Conservation (phyloP, 2,329 filamentous ascomycete species). For the Ceratocystis albifundus region DNA sequence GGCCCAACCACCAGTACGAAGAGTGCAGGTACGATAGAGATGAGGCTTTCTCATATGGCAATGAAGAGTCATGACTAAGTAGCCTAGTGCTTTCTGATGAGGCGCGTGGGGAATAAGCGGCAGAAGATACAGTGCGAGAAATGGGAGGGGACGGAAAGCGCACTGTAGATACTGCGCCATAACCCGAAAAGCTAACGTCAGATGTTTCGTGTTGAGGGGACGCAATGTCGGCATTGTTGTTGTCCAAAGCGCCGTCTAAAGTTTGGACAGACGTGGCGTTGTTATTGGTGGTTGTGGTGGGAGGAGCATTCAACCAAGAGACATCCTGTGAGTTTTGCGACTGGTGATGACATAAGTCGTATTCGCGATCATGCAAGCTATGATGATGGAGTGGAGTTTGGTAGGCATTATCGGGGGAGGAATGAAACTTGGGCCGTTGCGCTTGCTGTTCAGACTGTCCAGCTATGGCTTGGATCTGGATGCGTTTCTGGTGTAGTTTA, state of each 20-base stretch:
- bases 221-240: not conserved
- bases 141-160: not conserved
- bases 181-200: conserved; percentile 6
- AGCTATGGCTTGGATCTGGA: conserved; percentile 44
- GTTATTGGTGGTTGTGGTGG: not conserved
- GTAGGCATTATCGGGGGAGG: not conserved
- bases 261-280: not conserved
- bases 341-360: not conserved
- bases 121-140: conserved; percentile 4
- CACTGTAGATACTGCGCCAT: conserved; percentile 17
- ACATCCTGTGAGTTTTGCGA: not conserved
- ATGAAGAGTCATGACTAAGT: conserved; percentile 11
- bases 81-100: conserved; percentile 21
- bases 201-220: not conserved
- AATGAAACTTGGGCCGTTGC: conserved; percentile 31
- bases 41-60: conserved; percentile 26
- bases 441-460: conserved; percentile 41
- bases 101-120: conserved; percentile 1
- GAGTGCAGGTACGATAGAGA: conserved; percentile 72
- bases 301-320: not conserved
- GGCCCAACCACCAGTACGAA: conserved; percentile 92
- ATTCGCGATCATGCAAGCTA: not conserved
- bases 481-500: conserved; percentile 60
- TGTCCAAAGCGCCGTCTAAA: not conserved
- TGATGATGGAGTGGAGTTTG: not conserved